Evolutionary conservation across 2,329 filamentous ascomycete species (phyloP).

Genomic region (Fusarium marasasianum): DNA sequence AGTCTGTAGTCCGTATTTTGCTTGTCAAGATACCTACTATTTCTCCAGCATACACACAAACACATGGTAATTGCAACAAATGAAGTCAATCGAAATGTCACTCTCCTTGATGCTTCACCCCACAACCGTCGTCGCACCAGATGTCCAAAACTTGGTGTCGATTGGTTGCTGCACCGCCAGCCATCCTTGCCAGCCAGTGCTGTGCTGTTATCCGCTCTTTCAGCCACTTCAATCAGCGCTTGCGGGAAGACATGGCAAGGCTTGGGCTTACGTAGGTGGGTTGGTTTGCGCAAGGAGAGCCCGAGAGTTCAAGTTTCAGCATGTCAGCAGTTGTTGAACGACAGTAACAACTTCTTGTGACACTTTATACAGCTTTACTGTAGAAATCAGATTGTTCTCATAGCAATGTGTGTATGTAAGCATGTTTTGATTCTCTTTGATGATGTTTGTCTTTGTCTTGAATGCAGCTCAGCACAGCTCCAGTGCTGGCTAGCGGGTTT

Average conservation of each 20-base stretch:
- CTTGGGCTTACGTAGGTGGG: slow-evolving; percentile 12
- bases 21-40: background rate
- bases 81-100: slow-evolving; percentile 7
- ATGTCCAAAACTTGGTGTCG: background rate
- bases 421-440: background rate
- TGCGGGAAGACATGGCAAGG: background rate
- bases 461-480: background rate
- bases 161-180: slow-evolving; percentile 24
- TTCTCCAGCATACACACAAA: background rate
- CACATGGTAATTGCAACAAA: background rate
- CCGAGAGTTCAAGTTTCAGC: background rate
- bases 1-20: background rate
- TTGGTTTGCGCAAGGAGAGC: background rate
- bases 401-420: background rate
- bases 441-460: slow-evolving; percentile 4
- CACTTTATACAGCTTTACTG: background rate
- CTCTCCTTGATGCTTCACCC: slow-evolving; percentile 3
- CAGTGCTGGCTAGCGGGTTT: slow-evolving; percentile 8
- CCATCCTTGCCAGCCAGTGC: slow-evolving; percentile 4
- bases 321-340: background rate
- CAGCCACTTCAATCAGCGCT: slow-evolving; percentile 26
- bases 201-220: slow-evolving; percentile 10
- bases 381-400: background rate
- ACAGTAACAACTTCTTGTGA: background rate
- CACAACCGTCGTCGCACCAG: slow-evolving; percentile 19